phyloP scores from a whole-genome alignment of 352 stramenopile genomes.

The Plasmopara halstedii region DNA sequence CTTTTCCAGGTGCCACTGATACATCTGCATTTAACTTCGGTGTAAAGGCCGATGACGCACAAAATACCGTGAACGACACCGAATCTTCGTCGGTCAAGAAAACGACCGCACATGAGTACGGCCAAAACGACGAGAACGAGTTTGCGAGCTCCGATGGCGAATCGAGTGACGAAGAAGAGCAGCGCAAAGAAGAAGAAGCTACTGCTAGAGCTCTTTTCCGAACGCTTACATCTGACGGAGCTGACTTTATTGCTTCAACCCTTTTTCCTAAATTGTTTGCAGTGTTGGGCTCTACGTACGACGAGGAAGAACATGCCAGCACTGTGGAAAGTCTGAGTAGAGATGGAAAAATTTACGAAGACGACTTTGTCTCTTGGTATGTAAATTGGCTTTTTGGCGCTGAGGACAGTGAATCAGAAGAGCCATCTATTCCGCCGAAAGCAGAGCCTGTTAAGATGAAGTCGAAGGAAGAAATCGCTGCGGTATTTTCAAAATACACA shows the following conservation, averaged over 20 bases:
- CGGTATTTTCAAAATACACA: conserved; percentile 40
- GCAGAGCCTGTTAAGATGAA: conserved; percentile 26
- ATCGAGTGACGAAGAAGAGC: conserved; percentile 55
- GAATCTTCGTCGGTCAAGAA: neutral
- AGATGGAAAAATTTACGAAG: conserved; percentile 41
- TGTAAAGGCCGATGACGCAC: too few species aligned
- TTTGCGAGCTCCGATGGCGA: conserved; percentile 44
- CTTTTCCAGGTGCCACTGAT: too few species aligned
- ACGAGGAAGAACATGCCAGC: conserved; percentile 39
- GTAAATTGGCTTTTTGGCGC: conserved; percentile 52
- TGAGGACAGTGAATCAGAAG: conserved; percentile 36
- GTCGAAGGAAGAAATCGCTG: conserved; percentile 42
- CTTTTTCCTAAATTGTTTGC: conserved; percentile 58
- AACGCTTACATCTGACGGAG: conserved; percentile 22
- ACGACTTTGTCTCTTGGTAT: conserved; percentile 58
- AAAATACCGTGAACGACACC: neutral
- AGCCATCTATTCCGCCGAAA: neutral
- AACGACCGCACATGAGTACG: conserved; percentile 26
- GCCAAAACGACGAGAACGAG: conserved; percentile 56
- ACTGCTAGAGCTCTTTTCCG: conserved; percentile 36
- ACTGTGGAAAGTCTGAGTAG: conserved; percentile 33
- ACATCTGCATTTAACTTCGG: too few species aligned
- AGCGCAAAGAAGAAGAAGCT: conserved; percentile 54
- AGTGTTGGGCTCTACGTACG: conserved; percentile 45
- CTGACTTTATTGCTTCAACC: conserved; percentile 24